These are phyloP conservation scores for Cercospora sp. DNA, from an alignment of 2,329 filamentous ascomycete species.

Conservation along the genomic window DNA sequence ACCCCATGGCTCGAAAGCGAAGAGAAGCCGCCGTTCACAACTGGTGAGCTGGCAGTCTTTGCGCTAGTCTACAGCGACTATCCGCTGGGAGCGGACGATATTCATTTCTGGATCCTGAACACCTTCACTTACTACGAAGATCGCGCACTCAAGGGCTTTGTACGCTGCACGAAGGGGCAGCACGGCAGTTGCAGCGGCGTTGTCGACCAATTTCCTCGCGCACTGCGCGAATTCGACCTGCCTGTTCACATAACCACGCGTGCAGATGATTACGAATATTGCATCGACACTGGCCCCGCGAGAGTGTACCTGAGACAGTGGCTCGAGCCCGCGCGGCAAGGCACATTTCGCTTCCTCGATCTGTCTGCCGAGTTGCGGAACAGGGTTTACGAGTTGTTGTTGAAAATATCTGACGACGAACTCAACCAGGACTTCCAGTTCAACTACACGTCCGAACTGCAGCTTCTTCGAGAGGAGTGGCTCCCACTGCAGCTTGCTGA, in stretches of 20 bases:
- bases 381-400: background rate
- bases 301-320: background rate
- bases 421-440: no score
- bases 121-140: background rate
- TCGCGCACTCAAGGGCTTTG: background rate
- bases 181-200: background rate
- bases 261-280: no score
- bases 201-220: background rate
- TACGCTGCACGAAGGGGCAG: background rate
- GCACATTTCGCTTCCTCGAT: background rate
- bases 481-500: background rate
- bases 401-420: background rate
- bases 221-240: background rate
- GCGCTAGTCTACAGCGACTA: background rate
- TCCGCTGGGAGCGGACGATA: background rate
- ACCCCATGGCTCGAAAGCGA: background rate
- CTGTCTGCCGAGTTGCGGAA: background rate
- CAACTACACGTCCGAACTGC: no score
- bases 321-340: background rate
- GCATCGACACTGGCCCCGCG: background rate
- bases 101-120: background rate
- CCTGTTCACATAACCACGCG: no score
- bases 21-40: background rate
- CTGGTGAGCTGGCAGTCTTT: background rate
- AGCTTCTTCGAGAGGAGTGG: no score